A percentile compares a stretch with the other conserved stretches of the same genome.
Conservation (phyloP, 441 rosid species). For the Eutrema salsugineum region DNA sequence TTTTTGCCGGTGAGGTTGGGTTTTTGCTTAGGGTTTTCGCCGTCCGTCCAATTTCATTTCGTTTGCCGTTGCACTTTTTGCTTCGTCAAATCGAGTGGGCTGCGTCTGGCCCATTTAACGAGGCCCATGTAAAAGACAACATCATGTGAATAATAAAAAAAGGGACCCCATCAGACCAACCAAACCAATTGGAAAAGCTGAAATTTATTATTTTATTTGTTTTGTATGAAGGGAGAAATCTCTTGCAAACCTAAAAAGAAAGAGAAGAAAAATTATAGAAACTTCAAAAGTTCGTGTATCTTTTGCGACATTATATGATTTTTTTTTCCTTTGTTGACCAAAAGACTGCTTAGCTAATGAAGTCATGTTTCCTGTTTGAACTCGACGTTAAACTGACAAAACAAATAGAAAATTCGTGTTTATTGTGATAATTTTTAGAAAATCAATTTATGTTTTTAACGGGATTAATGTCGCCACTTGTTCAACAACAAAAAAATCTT, state of each 20-base stretch:
- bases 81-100: background rate
- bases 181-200: background rate
- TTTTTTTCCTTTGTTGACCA: background rate
- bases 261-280: background rate
- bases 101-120: background rate
- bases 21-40: slow-evolving; percentile 23
- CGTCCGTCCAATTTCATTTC: slow-evolving; percentile 18
- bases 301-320: background rate
- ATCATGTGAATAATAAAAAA: background rate
- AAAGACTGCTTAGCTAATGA: background rate
- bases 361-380: slow-evolving; percentile 4
- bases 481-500: background rate
- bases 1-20: slow-evolving; percentile 24
- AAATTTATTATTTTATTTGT: background rate
- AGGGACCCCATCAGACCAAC: background rate
- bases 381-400: slow-evolving; percentile 15
- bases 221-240: background rate
- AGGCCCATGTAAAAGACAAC: background rate
- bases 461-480: too few species aligned
- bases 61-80: background rate
- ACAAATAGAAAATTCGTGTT: background rate
- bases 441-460: background rate
- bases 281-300: background rate
- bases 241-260: background rate
- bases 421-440: too few species aligned